Evolutionary conservation across 2,329 filamentous ascomycete genomes (phyloP).

Genomic region (Stagonosporopsis cucurbitacearum): DNA sequence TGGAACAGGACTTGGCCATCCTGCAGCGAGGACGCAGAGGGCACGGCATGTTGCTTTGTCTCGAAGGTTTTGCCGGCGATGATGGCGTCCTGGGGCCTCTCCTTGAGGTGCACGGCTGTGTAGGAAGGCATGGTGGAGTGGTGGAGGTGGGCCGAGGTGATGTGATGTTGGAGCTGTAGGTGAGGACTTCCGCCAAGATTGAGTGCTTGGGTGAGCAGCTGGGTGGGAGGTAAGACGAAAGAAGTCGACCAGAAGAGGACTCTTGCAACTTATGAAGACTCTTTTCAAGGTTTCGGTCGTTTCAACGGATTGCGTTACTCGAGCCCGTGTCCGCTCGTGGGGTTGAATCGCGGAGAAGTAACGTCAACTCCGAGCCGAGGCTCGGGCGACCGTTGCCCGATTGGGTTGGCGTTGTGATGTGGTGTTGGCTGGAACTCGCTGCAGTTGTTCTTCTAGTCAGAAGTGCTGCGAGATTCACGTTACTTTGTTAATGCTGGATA

Average conservation of each 20-base stretch:
- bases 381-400: conserved; percentile 12
- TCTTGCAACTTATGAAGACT: conserved; percentile 1
- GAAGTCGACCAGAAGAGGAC: not conserved
- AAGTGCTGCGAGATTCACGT: too few relatives aligned
- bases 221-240: not conserved
- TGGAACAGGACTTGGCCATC: conserved; percentile 69
- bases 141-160: not conserved
- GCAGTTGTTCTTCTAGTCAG: too few relatives aligned
- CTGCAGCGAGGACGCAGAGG: conserved; percentile 58
- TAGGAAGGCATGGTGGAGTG: conserved; percentile 47
- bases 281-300: conserved; percentile 7
- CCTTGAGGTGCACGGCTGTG: conserved; percentile 63
- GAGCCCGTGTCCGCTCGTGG: conserved; percentile 21
- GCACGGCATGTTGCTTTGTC: conserved; percentile 57
- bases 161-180: not conserved
- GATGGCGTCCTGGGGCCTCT: conserved; percentile 67
- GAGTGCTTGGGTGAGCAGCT: not conserved
- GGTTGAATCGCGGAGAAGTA: conserved; percentile 30
- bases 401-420: conserved; percentile 6
- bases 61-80: conserved; percentile 71
- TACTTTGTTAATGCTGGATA: too few relatives aligned
- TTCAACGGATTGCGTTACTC: conserved; percentile 26
- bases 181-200: not conserved
- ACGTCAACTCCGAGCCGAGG: conserved; percentile 9
- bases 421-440: too few relatives aligned